These are phyloP conservation scores for Neonectria sp. DNA, from an alignment of 2,329 filamentous ascomycete genomes.

Conservation along the genomic window DNA sequence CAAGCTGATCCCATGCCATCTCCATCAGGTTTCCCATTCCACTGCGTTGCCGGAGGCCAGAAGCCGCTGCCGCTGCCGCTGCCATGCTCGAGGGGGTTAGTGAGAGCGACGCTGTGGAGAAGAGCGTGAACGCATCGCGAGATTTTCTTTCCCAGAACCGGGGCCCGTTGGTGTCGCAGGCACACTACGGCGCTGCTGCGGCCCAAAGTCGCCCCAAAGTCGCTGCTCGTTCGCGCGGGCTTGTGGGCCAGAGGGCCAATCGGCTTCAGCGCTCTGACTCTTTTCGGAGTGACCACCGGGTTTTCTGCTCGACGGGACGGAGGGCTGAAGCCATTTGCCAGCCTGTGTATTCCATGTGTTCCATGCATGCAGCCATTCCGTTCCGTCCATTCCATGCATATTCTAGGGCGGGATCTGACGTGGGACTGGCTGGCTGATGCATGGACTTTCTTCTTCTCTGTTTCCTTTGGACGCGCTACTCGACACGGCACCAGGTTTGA, in stretches of 20 bases:
- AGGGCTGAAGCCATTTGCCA: neutral
- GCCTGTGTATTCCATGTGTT: neutral
- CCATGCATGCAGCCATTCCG: neutral
- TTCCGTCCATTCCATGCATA: constrained; percentile 20
- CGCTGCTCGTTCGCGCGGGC: constrained; percentile 2
- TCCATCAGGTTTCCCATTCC: neutral
- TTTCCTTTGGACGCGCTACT: neutral
- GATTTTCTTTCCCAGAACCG: constrained; percentile 7
- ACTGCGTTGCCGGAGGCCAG: constrained; percentile 10
- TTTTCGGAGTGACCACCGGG: constrained; percentile 18
- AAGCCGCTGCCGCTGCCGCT: neutral
- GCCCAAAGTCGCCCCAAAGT: constrained; percentile 5
- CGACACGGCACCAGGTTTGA: neutral
- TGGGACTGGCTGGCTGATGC: neutral
- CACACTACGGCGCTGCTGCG: constrained; percentile 24
- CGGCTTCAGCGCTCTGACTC: constrained; percentile 24
- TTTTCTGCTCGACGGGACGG: neutral
- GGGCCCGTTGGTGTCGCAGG: neutral
- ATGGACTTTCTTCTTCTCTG: neutral
- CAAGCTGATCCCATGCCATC: constrained; percentile 16
- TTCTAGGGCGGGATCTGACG: constrained; percentile 16
- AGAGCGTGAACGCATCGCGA: constrained; percentile 9
- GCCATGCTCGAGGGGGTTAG: neutral
- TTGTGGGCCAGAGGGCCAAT: constrained; percentile 24
- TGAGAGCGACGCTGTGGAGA: neutral